Base-by-base conservation (phyloP, 2,329 filamentous ascomycete genomes). In the Drechslerella dactyloides region DNA sequence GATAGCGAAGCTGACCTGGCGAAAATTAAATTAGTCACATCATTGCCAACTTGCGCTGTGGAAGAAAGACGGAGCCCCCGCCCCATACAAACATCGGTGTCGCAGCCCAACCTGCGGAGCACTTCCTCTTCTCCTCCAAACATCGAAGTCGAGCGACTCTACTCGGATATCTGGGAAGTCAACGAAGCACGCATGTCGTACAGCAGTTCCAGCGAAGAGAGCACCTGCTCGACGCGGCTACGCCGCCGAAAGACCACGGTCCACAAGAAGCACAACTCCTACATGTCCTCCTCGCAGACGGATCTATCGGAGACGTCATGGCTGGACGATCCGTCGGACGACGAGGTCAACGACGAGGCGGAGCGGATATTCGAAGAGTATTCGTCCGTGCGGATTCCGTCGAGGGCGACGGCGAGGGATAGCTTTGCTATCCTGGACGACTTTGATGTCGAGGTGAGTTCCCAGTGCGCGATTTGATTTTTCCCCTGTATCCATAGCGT, bases 341-440 rank as follows among this genome's bases (percentile, higher is more conserved):
- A 70, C 44, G 66, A 70, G 54, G 48, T 70, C 7, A 70, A 70
- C 17, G 66, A 70, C 33, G 66, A 70, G 17, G 66, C 66, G 8
- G 66, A 70, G 11, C 52, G 48, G 23, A 70, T 70, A 48, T 70
- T 70, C 23, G 54, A 70, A n/a, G 66, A 70, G 33, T 70, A 70
- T 27, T 69, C 65, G 17, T 13, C 30, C 13, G 40, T 44, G n/a
- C 53, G 6, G 35, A 17, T 27, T 1, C 15, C 30, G 15, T 46
- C 48, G 50, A 58, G 42, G 37, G 40, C 52, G 2, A 53, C 52
- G 13, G 44, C 58, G 10, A 24, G 59, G 6, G 59, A 63, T 54
- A 70, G 66, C 40, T 37, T 62, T 27, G 46, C 42, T 27, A 59
- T 57, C 17, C 37, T 53, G 6, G 51, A 46, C 48, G 66, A 70